Evolutionary conservation across 805 yeast species (phyloP).

Genomic region (Kodamaea kakaduensis): DNA sequence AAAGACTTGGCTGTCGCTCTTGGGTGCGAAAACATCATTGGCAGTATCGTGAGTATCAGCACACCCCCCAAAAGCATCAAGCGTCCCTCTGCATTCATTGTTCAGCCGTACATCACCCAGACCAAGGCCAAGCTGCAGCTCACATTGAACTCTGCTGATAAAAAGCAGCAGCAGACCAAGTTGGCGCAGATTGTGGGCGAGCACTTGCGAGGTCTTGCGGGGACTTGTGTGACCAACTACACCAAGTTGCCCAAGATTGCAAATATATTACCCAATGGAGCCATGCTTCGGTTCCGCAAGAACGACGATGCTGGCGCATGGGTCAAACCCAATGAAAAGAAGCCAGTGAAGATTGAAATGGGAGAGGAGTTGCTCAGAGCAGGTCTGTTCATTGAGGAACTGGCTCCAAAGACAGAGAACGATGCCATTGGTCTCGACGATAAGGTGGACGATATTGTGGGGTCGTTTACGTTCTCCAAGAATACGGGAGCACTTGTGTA

Average conservation of each 20-base stretch:
- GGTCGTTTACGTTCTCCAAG: conserved; percentile 39
- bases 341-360: conserved; percentile 39
- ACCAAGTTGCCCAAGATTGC: conserved; percentile 51
- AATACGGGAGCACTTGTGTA: conserved; percentile 57
- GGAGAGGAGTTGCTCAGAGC: conserved; percentile 48
- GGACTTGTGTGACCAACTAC: conserved; percentile 45
- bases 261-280: conserved; percentile 54
- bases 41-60: conserved; percentile 52
- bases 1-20: conserved; percentile 52
- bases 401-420: background rate
- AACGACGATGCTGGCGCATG: conserved; percentile 43
- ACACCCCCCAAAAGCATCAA: conserved; percentile 37
- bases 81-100: conserved; percentile 36
- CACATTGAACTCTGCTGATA: conserved; percentile 25
- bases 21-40: conserved; percentile 46
- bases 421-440: conserved; percentile 58
- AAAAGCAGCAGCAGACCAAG: conserved; percentile 24
- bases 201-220: conserved; percentile 19
- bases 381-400: conserved; percentile 32
- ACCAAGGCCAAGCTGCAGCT: conserved; percentile 29
- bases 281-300: conserved; percentile 47
- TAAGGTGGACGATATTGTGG: conserved; percentile 35
- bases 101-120: conserved; percentile 55
- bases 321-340: conserved; percentile 32
- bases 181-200: conserved; percentile 19